These are phyloP conservation scores for Dothideomycetidae sp. DNA, from an alignment of 2,329 filamentous ascomycete species.

Conservation along the genomic window DNA sequence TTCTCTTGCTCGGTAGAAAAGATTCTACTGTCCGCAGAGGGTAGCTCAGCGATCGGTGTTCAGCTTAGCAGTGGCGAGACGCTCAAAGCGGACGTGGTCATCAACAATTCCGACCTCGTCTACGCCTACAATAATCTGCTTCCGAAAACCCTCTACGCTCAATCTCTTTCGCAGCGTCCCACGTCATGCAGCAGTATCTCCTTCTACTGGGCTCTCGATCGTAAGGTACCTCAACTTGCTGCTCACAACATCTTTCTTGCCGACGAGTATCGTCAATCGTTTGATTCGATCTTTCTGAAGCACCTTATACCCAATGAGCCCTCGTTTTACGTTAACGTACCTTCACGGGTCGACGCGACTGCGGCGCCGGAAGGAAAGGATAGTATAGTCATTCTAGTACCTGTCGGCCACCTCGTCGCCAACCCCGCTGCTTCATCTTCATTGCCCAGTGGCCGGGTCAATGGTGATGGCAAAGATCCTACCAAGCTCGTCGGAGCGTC, in stretches of 20 bases:
- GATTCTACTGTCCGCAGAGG: constrained; percentile 40
- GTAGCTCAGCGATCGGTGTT: constrained; percentile 44
- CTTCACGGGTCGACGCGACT: constrained; percentile 51
- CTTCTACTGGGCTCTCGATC: constrained; percentile 59
- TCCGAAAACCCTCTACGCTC: constrained; percentile 31
- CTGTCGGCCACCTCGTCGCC: constrained; percentile 49
- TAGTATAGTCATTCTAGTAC: constrained; percentile 54
- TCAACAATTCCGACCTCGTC: constrained; percentile 60
- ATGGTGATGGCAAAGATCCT: constrained; percentile 14
- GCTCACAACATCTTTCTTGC: constrained; percentile 69
- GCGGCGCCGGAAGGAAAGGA: constrained; percentile 54
- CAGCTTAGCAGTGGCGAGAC: constrained; percentile 42
- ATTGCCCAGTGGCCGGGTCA: constrained; percentile 3
- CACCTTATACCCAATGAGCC: constrained; percentile 53
- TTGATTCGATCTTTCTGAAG: constrained; percentile 60
- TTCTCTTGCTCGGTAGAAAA: constrained; percentile 43
- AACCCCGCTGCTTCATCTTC: neutral
- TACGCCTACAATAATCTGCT: constrained; percentile 62
- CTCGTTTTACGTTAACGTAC: constrained; percentile 66
- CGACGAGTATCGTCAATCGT: constrained; percentile 56
- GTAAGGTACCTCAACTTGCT: constrained; percentile 46
- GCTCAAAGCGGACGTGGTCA: constrained; percentile 50
- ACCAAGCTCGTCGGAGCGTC: constrained; percentile 15
- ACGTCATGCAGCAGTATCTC: constrained; percentile 60
- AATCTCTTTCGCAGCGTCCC: constrained; percentile 34